Evolutionary conservation across 2,329 filamentous ascomycete species (phyloP), one percentile per base, ranked within the genome.

Genomic region (Fusarium pseudoanthophilum): DNA sequence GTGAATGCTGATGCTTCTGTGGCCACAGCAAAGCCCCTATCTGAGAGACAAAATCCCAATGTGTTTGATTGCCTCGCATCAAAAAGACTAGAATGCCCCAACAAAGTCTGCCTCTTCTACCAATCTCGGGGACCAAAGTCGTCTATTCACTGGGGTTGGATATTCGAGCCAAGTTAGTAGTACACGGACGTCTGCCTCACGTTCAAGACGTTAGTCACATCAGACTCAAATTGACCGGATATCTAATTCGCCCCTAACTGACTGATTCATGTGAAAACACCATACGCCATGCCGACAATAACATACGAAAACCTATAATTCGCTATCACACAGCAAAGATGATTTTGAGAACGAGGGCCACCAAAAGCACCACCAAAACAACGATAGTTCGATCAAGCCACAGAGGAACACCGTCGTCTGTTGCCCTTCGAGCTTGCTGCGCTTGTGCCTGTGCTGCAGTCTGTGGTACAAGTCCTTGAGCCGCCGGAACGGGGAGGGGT

Each of bases 331-430:
- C 61, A 45, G 78, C 82, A 49, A 84, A 78, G 21, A 88, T 73
- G 34, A 90, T 83, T 77, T 89, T 91, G 64, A 89, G 68, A 28
- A 97, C 84, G 85, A 97, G 89, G 28, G 93, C 89, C 7, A 91
- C 84, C 26, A 97, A 84, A 32, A 93, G 85, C 20, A 93, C 86
- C 1, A 93, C 85, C 24, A 97, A 82, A 11, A 90, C 92, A 28
- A 92, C 89, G 73, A 97, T 97, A 42, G 92, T 88, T 71, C 93
- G 90, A 81, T 97, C 95, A 24, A 97, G 86, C 92, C 94, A 97
- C 18, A 90, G 83, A 4, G 91, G 89, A 21, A 93, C 88, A 5
- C 85, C 88, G 34, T 88, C 86, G 21, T 79, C 74, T 42, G 75
- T 60, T 45, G 79, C 64, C 52, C 78, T 69, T 63, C 71, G 73